phyloP scores from a whole-genome alignment of 768 basidiomycete genomes.

The Boletus sp. region DNA sequence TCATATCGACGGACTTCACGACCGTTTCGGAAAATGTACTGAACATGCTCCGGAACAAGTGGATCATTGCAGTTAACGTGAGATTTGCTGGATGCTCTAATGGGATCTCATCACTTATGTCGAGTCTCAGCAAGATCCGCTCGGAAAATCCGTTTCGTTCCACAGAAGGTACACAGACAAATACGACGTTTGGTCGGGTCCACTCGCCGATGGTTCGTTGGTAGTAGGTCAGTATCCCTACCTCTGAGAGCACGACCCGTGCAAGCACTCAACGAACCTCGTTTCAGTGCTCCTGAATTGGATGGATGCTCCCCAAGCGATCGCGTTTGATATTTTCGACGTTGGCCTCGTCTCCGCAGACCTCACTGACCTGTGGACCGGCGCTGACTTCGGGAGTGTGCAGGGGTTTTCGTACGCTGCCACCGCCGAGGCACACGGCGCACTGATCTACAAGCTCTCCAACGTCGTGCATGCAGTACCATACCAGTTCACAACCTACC shows the following conservation, averaged over 20 bases:
- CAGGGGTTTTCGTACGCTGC: neutral
- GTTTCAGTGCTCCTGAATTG: constrained; percentile 7
- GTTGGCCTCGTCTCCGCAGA: neutral
- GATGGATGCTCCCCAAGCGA: neutral
- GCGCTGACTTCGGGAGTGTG: neutral
- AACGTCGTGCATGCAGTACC: neutral
- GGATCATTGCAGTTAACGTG: constrained; percentile 7
- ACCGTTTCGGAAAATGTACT: neutral
- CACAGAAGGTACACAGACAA: constrained; percentile 9
- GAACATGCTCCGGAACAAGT: constrained; percentile 4
- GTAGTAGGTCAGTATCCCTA: constrained; percentile 2
- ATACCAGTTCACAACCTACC: neutral
- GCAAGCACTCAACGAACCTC: neutral
- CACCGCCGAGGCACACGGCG: neutral
- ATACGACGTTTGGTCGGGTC: constrained; percentile 8
- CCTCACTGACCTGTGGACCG: constrained; percentile 7
- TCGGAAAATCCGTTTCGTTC: neutral
- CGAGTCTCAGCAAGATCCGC: constrained; percentile 8
- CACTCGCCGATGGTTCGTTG: constrained; percentile 2
- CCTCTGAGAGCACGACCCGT: neutral
- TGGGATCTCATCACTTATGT: neutral
- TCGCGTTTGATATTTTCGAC: constrained; percentile 3
- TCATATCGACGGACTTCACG: constrained; percentile 14
- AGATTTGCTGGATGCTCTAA: neutral
- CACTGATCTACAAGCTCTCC: constrained; percentile 4